Percentiles rank a stretch among this genome's conserved stretches.
Conservation (phyloP, 768 basidiomycete species). For the Artomyces pyxidatus region DNA sequence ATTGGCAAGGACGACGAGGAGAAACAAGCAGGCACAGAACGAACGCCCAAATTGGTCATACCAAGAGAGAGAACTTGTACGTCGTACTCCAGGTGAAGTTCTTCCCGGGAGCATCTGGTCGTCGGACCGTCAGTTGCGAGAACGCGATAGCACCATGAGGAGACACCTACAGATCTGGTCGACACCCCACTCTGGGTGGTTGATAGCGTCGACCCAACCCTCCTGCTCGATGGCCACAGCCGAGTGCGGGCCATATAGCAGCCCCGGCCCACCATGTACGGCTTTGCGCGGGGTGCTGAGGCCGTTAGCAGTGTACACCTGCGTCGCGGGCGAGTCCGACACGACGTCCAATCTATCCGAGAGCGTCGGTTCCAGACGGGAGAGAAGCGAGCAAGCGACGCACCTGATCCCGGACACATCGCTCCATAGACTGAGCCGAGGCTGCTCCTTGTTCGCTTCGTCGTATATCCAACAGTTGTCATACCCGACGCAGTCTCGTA, state of each 20-base stretch:
- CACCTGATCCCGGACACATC: conserved; percentile 42
- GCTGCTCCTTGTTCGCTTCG: conserved; percentile 19
- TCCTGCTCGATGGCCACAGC: conserved; percentile 48
- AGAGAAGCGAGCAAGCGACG: conserved; percentile 2
- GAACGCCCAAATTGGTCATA: conserved; percentile 3
- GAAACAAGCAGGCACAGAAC: background rate
- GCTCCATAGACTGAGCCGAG: conserved; percentile 37
- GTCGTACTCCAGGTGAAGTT: conserved; percentile 40
- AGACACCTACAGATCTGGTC: conserved; percentile 42
- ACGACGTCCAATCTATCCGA: conserved; percentile 36
- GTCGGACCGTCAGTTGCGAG: background rate
- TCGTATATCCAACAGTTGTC: conserved; percentile 47
- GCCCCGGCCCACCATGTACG: conserved; percentile 38
- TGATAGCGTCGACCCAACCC: conserved; percentile 46
- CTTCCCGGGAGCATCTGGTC: conserved; percentile 32
- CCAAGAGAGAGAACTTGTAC: conserved; percentile 36
- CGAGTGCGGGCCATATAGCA: conserved; percentile 32
- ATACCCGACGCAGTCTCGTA: conserved; percentile 37
- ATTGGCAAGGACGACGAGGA: too few relatives aligned
- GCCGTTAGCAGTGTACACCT: conserved; percentile 41
- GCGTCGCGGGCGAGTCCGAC: conserved; percentile 43
- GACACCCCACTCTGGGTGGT: conserved; percentile 45
- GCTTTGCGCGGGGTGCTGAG: conserved; percentile 39
- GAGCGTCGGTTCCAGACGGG: background rate
- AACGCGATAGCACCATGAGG: background rate